Base-by-base conservation (phyloP, 2,329 filamentous ascomycete genomes). In the Madurella mycetomatis region DNA sequence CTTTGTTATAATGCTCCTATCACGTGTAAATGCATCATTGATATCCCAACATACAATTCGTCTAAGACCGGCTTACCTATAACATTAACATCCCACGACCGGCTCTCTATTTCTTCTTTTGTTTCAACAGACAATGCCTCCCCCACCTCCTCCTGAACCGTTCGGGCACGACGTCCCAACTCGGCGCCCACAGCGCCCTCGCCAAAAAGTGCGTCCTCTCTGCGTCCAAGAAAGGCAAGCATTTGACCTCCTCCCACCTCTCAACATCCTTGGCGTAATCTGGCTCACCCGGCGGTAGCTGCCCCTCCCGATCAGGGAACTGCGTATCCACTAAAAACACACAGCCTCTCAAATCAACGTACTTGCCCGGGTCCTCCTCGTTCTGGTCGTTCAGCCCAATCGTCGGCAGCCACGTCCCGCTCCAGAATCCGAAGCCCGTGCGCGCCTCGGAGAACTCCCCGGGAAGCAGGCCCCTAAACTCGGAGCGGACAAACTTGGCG, bases 311-410 rank as follows among this genome's bases (percentile, higher is more conserved):
- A 54, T 66, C 81, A 0, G 87, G 85, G 64, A 92, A 90, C 57
- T 88, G 86, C 0, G 90, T 95, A 68, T 99, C 94, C 15, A 97
- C 86, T 4, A 99, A 68, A 70, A 95, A 96, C 9, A 83, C 78
- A 70, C 94, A 99, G 51, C 83, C 77, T 30, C 79, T 76, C 42
- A 95, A 73, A 56, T 92, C 84, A 37, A 84, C 87, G 69, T 97
- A 95, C 82, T 97, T 99, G 55, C 83, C 81, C 57, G 80, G 69
- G 67, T 99, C 94, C 70, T 96, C 92, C 60, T 85, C 76, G 65
- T 99, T 99, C 59, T 84, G 82, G 68, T 95, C 90, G 67, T 99
- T 99, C 84, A 99, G 90, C 2, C 92, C 92, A 47, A 77, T 74
- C 0, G 94, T 88, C 1, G 87, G 81, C 53, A 89, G 74, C 83